phyloP scores from a whole-genome alignment of 2,329 filamentous ascomycete genomes.

The Aspergillus candidus region DNA sequence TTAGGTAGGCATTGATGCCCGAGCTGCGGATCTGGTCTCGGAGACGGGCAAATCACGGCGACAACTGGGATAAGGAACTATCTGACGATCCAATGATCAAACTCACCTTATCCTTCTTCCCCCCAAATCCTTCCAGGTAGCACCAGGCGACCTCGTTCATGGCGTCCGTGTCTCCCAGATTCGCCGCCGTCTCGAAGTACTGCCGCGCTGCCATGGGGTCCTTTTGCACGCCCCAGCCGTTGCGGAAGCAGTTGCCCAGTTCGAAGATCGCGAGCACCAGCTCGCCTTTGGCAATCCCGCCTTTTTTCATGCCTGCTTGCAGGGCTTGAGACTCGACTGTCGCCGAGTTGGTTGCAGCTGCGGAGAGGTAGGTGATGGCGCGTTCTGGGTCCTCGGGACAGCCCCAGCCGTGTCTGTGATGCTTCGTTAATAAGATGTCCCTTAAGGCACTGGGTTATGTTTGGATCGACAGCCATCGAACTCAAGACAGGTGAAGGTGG shows the following conservation, averaged over 20 bases:
- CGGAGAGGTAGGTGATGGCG: slow-evolving; percentile 78
- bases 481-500: too few relatives aligned
- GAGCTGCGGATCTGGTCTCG: slow-evolving; percentile 1
- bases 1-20: slow-evolving; percentile 30
- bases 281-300: slow-evolving; percentile 91
- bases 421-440: neutral
- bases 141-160: slow-evolving; percentile 98
- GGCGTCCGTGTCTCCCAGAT: slow-evolving; percentile 90
- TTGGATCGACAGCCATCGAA: too few relatives aligned
- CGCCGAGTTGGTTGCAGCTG: slow-evolving; percentile 85
- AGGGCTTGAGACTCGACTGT: slow-evolving; percentile 80
- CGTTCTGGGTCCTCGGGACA: slow-evolving; percentile 64
- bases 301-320: slow-evolving; percentile 81
- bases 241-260: slow-evolving; percentile 67
- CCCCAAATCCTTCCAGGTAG: slow-evolving; percentile 92
- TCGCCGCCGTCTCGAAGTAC: slow-evolving; percentile 97
- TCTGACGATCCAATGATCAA: slow-evolving; percentile 2
- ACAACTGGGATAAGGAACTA: neutral
- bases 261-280: slow-evolving; percentile 95
- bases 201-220: slow-evolving; percentile 78
- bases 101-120: slow-evolving; percentile 96
- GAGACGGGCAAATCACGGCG: neutral
- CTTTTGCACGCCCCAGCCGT: slow-evolving; percentile 86
- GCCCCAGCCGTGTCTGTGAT: slow-evolving; percentile 80
- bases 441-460: too few relatives aligned